Conservation (phyloP, 2,329 filamentous ascomycete species). For the Epicoccum nigrum region DNA sequence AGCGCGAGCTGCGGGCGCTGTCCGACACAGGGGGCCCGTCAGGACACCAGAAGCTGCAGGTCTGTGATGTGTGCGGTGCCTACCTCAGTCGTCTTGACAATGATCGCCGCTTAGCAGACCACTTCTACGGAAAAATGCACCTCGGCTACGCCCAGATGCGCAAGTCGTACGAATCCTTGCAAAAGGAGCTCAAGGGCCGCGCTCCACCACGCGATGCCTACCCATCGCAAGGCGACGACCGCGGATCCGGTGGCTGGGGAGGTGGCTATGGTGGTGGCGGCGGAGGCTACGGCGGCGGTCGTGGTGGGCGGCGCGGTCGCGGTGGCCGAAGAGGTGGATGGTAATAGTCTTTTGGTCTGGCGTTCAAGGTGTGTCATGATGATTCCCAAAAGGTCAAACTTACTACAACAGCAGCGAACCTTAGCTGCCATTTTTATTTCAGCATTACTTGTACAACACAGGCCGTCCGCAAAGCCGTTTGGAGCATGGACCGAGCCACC, state of each 20-base stretch:
- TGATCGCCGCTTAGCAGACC: slow-evolving; percentile 89
- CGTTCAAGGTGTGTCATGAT: slow-evolving; percentile 48
- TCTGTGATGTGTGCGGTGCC: slow-evolving; percentile 97
- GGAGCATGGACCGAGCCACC: slow-evolving; percentile 27
- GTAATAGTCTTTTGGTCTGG: slow-evolving; percentile 34
- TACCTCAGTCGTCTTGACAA: slow-evolving; percentile 94
- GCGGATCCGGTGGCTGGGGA: slow-evolving; percentile 34
- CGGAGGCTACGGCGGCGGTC: slow-evolving; percentile 24
- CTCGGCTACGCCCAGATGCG: slow-evolving; percentile 98
- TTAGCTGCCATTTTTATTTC: slow-evolving; percentile 25
- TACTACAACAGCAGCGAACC: slow-evolving; percentile 37
- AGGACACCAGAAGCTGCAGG: slow-evolving; percentile 96
- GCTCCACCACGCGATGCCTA: slow-evolving; percentile 60
- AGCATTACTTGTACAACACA: slow-evolving; percentile 36
- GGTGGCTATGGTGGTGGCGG: slow-evolving; percentile 14
- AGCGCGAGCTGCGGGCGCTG: slow-evolving; percentile 86
- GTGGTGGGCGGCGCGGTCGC: slow-evolving; percentile 38
- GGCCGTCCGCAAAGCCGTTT: slow-evolving; percentile 17
- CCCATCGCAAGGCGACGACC: slow-evolving; percentile 26
- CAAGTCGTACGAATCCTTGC: slow-evolving; percentile 86
- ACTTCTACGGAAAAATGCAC: slow-evolving; percentile 99
- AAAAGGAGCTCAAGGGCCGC: slow-evolving; percentile 81
- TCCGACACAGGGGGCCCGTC: slow-evolving; percentile 91
- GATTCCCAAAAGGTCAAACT: slow-evolving; percentile 40
- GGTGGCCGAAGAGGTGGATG: slow-evolving; percentile 38